Percentiles rank a stretch among this genome's conserved stretches.
phyloP scores from a whole-genome alignment of 495 filamentous ascomycete genomes.

The Sporormia fimetaria region DNA sequence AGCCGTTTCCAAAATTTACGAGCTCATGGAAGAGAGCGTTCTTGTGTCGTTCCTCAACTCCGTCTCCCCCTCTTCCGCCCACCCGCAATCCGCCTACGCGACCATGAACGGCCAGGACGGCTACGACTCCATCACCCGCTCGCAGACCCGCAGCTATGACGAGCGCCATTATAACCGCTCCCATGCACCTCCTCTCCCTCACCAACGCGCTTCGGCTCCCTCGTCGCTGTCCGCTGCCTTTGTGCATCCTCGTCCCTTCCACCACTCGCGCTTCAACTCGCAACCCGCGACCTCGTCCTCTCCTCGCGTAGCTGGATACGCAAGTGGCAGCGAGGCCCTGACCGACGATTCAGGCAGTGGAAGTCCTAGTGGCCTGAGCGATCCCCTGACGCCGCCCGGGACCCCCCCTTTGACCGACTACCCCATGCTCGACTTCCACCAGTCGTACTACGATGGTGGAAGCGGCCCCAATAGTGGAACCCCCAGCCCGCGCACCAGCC shows the following conservation, averaged over 20 bases:
- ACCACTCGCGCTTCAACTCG: conserved; percentile 24
- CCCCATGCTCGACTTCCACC: conserved; percentile 17
- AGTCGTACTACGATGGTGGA: conserved; percentile 20
- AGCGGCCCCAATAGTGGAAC: conserved; percentile 17
- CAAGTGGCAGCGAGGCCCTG: conserved; percentile 23
- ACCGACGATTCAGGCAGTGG: conserved; percentile 31
- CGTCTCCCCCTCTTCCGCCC: conserved; percentile 27
- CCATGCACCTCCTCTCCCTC: conserved; percentile 11
- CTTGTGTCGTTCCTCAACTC: conserved; percentile 68
- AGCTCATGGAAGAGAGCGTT: conserved; percentile 95
- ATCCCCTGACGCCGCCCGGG: conserved; percentile 32
- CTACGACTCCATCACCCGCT: conserved; percentile 17
- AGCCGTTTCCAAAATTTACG: conserved; percentile 86
- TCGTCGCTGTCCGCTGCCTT: conserved; percentile 25
- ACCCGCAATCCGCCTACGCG: conserved; percentile 14
- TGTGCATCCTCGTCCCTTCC: conserved; percentile 24
- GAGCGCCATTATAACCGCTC: too few relatives aligned
- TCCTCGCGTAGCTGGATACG: conserved; percentile 16
- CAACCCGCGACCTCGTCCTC: conserved; percentile 16
- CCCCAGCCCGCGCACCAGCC: conserved; percentile 21
- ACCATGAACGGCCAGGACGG: conserved; percentile 14
- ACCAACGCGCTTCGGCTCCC: conserved; percentile 28
- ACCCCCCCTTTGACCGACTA: conserved; percentile 32
- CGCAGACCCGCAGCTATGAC: conserved; percentile 12
- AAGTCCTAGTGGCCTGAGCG: conserved; percentile 21